Evolutionary conservation across 768 basidiomycete genomes (phyloP).

Genomic region (Mycena crocata): DNA sequence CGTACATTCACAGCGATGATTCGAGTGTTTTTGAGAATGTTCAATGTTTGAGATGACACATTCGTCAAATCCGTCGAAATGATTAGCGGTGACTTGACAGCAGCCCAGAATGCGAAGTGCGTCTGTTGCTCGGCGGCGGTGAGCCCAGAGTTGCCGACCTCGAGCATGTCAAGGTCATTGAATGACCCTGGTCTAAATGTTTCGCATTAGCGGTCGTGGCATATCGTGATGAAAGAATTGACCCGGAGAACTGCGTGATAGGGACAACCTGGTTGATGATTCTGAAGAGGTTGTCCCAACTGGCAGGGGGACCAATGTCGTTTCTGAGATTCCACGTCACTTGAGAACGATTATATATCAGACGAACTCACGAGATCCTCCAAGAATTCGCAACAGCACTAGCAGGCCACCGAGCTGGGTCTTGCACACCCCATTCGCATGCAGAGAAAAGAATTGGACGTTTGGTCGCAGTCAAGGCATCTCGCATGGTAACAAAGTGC

Average conservation of each 20-base stretch:
- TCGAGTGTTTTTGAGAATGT: conserved; percentile 53
- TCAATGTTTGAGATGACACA: conserved; percentile 46
- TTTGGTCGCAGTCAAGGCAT: conserved; percentile 56
- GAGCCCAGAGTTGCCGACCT: conserved; percentile 61
- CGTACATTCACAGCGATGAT: conserved; percentile 59
- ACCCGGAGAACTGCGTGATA: conserved; percentile 59
- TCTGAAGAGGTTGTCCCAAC: conserved; percentile 60
- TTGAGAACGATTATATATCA: not conserved
- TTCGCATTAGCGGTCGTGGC: conserved; percentile 41
- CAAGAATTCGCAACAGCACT: conserved; percentile 61
- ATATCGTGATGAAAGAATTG: conserved; percentile 36
- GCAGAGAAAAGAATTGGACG: conserved; percentile 63
- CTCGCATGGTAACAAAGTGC: conserved; percentile 58
- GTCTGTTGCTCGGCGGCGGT: conserved; percentile 56
- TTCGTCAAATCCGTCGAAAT: conserved; percentile 57
- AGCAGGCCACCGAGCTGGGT: conserved; percentile 64
- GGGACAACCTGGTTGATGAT: conserved; percentile 67
- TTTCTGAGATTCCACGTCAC: conserved; percentile 44
- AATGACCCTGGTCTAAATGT: conserved; percentile 2
- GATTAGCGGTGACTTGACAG: conserved; percentile 61
- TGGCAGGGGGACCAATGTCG: conserved; percentile 59
- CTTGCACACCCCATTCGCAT: conserved; percentile 65
- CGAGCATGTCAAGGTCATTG: conserved; percentile 63
- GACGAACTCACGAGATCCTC: conserved; percentile 55
- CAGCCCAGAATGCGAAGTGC: conserved; percentile 67